These are phyloP conservation scores for Monosporascus sp. DNA, from an alignment of 2,329 filamentous ascomycete species.

Conservation along the genomic window DNA sequence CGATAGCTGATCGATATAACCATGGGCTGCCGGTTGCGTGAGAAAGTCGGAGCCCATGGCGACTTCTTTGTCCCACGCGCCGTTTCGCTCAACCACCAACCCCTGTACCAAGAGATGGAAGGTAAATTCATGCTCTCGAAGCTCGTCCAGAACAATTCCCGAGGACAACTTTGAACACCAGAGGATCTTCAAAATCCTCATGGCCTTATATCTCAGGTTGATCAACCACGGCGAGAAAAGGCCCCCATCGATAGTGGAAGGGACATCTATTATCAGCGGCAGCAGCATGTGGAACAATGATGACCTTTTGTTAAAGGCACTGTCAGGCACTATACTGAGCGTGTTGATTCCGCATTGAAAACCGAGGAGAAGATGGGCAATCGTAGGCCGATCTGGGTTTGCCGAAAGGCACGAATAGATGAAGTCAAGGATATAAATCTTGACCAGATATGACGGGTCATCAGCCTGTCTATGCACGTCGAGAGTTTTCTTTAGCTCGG, in stretches of 20 bases:
- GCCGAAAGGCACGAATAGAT: conserved; percentile 73
- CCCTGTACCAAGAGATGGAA: conserved; percentile 71
- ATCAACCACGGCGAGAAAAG: conserved; percentile 64
- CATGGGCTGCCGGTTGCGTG: conserved; percentile 59
- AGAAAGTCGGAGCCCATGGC: conserved; percentile 28
- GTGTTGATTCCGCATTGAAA: conserved; percentile 72
- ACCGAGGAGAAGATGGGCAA: conserved; percentile 86
- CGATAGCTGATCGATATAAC: conserved; percentile 72
- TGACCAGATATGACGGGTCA: conserved; percentile 72
- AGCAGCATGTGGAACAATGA: conserved; percentile 84
- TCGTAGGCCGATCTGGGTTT: conserved; percentile 71
- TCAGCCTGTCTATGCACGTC: conserved; percentile 68
- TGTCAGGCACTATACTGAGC: conserved; percentile 61
- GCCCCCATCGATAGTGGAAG: conserved; percentile 53
- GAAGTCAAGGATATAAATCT: conserved; percentile 80
- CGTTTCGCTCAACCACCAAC: conserved; percentile 61
- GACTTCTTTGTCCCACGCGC: conserved; percentile 60
- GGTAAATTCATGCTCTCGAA: conserved; percentile 75
- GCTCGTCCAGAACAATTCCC: conserved; percentile 67
- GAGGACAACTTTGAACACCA: conserved; percentile 81
- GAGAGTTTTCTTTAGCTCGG: conserved; percentile 61
- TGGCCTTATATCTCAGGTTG: conserved; percentile 60
- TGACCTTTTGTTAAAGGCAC: conserved; percentile 64
- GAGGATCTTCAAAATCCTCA: conserved; percentile 72
- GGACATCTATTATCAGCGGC: conserved; percentile 63